Base-by-base conservation (phyloP, 2,329 filamentous ascomycete species). In the Colletotrichum sp. region DNA sequence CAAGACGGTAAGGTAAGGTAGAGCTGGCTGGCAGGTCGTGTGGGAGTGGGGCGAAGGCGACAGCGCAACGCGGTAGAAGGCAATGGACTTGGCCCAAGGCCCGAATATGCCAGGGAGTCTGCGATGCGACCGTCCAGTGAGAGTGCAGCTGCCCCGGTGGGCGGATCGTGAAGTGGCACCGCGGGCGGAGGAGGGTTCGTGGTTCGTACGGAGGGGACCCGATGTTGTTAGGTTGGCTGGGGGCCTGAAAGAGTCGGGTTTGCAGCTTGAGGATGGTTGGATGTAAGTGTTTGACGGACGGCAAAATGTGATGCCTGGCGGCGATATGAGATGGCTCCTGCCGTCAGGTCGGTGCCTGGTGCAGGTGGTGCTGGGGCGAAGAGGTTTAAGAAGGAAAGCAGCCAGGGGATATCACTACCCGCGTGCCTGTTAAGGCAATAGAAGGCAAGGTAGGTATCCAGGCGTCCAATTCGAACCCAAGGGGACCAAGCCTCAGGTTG, bases 81-180 rank as follows among this genome's bases (percentile, higher is more conserved):
- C 21, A 30, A 72, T 72, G 34, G 60, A 66, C 52, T 52, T 72
- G 55, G 63, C 39, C 60, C 52, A 75, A 75, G 72, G 69, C 52
- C 72, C 55, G 32, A 72, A 63, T 68, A 69, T 64, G 57, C 55
- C 73, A 73, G 73, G 73, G 55, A 76, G 70, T 21, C 64, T 26
- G 69, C 44, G 62, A 72, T 72, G 70, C 55, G 63, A 26, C 18
- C 32, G 69, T 63, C 73, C 73, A 76, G 73, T 76, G 63, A 73
- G 30, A 69, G n/a, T 21, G 32, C 63, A 52, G 63, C 39, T 44
- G 21, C 44, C 26, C 16, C 26, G 66, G 32, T 44, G 57, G 70
- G 73, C 64, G 44, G 73, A 73, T 76, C 64, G 64, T 64, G 70
- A 73, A 68, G 73, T 72, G 73, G 73, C 70, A 69, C 70, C 49